Evolutionary conservation across 768 basidiomycete species (phyloP), one percentile per base, ranked within the genome.

Genomic region (Pholiota conissans): DNA sequence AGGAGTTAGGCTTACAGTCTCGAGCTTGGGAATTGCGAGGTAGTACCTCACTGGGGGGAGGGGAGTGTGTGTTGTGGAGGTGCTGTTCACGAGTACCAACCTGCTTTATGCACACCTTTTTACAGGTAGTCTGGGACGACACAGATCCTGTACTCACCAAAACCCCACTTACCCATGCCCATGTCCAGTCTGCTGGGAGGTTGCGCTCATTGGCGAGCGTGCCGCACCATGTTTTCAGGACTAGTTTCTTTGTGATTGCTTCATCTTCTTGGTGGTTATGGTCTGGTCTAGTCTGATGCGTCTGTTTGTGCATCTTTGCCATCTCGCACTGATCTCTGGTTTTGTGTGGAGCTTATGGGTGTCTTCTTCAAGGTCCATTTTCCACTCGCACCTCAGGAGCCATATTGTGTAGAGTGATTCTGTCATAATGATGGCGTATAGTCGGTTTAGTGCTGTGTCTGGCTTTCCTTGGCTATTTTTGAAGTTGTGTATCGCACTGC

Each of bases 301-400:
- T 18, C n/a, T 22, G 14, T 49, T 50, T 2, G 49, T 35, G 18
- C 13, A 10, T 5, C 13, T 14, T 28, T 13, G 5, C 52, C 52
- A 49, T 48, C 28, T 4, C 18, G 34, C 32, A 7, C 9, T 35
- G 14, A 52, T 46, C 29, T 59, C 58, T 10, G n/a, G 8, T n/a
- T 26, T 18, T 18, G 46, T 32, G 22, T 30, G 27, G 3, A 29
- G 5, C 8, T 55, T 49, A 2, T 48, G 22, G 10, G 18, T n/a
- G 26, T 48, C 28, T 20, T 45, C 58, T 35, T 49, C 29, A 3
- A 27, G 9, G 11, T 54, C 52, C 3, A 61, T 54, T 28, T 11
- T 14, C 60, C 60, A 61, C 32, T 52, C 28, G 26, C 60, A 61
- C 28, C 60, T 27, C n/a, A 57, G n/a, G 8, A 45, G 49, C 60